These are phyloP conservation scores for Pythium dissimile DNA, from an alignment of 352 stramenopile species.

Conservation along the genomic window DNA sequence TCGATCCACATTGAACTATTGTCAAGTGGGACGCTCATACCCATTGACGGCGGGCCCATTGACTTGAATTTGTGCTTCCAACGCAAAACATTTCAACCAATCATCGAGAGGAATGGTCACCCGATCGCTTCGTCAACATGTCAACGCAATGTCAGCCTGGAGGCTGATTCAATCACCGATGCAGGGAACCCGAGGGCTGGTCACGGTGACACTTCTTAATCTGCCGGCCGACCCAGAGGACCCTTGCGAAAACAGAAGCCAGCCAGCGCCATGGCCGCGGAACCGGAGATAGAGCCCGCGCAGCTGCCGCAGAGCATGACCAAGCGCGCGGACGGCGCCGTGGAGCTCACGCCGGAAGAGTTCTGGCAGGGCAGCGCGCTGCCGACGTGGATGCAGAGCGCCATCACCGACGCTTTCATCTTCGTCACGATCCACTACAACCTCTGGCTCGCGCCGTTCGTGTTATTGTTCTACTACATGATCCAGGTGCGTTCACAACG, in stretches of 20 bases:
- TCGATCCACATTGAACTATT: background rate
- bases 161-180: background rate
- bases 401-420: slow-evolving; percentile 42
- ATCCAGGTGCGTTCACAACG: slow-evolving; percentile 42
- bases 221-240: background rate
- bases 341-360: slow-evolving; percentile 42
- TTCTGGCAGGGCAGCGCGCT: slow-evolving; percentile 44
- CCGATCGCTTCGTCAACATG: slow-evolving; percentile 9
- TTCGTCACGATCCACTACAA: slow-evolving; percentile 80
- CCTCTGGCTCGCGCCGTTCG: slow-evolving; percentile 46
- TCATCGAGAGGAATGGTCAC: background rate
- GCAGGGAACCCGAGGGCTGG: background rate
- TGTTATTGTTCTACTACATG: slow-evolving; percentile 62
- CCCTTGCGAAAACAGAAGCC: background rate
- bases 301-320: background rate
- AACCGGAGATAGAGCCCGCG: slow-evolving; percentile 7
- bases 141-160: background rate
- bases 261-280: background rate
- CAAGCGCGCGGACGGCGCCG: slow-evolving; percentile 7
- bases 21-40: background rate
- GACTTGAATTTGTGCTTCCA: too few relatives aligned
- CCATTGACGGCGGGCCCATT: too few relatives aligned
- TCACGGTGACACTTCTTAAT: background rate
- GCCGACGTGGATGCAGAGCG: slow-evolving; percentile 41
- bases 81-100: slow-evolving; percentile 5